Evolutionary conservation across 345 rosid species (phyloP).

Genomic region (Lenwebbia sp.): DNA sequence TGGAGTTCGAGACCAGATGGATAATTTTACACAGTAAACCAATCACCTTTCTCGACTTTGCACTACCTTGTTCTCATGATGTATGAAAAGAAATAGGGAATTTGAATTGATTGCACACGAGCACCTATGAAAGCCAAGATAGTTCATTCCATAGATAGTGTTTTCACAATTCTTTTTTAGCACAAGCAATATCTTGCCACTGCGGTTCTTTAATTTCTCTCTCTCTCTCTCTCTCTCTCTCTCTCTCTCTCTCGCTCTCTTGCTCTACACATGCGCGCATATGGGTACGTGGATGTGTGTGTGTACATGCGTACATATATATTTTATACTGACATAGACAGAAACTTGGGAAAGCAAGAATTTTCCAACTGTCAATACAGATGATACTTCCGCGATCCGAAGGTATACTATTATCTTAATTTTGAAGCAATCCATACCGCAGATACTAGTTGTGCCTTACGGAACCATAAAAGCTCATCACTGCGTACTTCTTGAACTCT

Average conservation of each 20-base stretch:
- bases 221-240: background rate
- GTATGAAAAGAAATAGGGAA: background rate
- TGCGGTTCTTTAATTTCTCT: background rate
- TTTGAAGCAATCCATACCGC: constrained; percentile 40
- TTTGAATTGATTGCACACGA: background rate
- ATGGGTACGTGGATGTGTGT: background rate
- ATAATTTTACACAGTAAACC: background rate
- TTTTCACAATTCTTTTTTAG: background rate
- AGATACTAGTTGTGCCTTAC: constrained; percentile 65
- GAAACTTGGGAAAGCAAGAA: background rate
- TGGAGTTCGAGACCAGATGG: background rate
- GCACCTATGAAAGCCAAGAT: background rate
- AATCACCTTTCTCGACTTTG: background rate
- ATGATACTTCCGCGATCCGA: background rate
- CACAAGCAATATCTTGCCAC: background rate
- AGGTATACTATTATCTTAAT: background rate
- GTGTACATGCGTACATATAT: background rate
- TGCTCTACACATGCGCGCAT: background rate
- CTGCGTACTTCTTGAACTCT: constrained; percentile 56
- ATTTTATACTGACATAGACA: background rate
- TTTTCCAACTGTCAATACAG: background rate
- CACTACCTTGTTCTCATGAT: background rate
- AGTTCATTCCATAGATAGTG: background rate
- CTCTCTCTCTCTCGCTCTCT: too few relatives aligned
- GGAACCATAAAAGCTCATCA: constrained; percentile 89